Evolutionary conservation across 768 basidiomycete genomes (phyloP).

Genomic region (Boletus reticulatus): DNA sequence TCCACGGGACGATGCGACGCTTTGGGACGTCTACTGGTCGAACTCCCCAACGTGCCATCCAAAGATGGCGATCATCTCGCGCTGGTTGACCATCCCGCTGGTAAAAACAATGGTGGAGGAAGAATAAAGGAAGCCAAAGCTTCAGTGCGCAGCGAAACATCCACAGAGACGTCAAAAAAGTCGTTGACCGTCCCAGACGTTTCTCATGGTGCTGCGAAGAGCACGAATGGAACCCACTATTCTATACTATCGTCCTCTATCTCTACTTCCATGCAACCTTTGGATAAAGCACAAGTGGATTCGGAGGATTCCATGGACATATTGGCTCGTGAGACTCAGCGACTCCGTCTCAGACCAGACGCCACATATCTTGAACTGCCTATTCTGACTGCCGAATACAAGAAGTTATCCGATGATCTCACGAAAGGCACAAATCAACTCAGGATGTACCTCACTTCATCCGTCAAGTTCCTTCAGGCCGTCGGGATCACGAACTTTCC

Average conservation of each 20-base stretch:
- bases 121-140: background rate
- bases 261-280: background rate
- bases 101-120: background rate
- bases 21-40: background rate
- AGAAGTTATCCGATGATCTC: background rate
- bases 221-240: background rate
- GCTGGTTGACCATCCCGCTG: background rate
- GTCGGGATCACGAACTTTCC: background rate
- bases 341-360: background rate
- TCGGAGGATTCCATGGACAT: background rate
- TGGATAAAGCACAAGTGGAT: background rate
- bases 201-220: background rate
- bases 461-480: constrained; percentile 4
- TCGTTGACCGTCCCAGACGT: background rate
- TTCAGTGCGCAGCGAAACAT: background rate
- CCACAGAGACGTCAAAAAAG: background rate
- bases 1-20: constrained; percentile 5
- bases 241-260: background rate
- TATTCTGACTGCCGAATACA: constrained; percentile 5
- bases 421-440: constrained; percentile 4
- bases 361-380: background rate
- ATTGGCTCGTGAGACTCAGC: background rate
- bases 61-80: background rate
- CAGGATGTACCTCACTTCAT: constrained; percentile 8
- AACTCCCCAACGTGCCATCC: background rate